Conservation (phyloP, 1,284 basidiomycete species). For the Bjerkandera adusta region DNA sequence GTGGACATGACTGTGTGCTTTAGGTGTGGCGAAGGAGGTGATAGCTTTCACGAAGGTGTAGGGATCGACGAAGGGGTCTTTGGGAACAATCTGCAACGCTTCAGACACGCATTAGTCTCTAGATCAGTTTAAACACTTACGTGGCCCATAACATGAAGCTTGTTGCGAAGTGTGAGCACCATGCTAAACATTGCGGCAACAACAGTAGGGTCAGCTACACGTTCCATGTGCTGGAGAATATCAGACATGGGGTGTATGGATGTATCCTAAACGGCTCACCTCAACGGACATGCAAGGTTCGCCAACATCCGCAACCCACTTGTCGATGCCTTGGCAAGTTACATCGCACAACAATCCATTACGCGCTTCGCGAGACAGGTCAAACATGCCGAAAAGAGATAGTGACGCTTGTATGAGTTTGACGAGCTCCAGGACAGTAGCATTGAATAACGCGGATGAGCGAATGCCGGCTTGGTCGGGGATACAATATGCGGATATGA, state of each 20-base stretch:
- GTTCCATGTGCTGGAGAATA: constrained; percentile 57
- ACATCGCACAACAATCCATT: constrained; percentile 74
- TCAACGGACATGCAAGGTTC: constrained; percentile 59
- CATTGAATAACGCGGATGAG: constrained; percentile 41
- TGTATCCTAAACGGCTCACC: constrained; percentile 35
- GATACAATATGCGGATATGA: constrained; percentile 66
- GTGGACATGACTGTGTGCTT: constrained; percentile 21
- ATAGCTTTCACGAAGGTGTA: constrained; percentile 41
- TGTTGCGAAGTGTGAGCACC: constrained; percentile 64
- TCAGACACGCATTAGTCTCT: not conserved
- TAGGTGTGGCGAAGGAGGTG: constrained; percentile 22
- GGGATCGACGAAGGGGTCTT: constrained; percentile 76
- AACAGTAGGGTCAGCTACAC: constrained; percentile 67
- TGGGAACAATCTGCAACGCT: constrained; percentile 47
- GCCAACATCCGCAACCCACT: constrained; percentile 66
- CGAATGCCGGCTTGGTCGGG: constrained; percentile 37
- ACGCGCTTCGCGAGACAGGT: constrained; percentile 37
- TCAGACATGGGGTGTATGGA: not conserved
- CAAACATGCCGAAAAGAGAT: constrained; percentile 66
- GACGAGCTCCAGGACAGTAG: constrained; percentile 71
- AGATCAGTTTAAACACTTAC: constrained; percentile 26
- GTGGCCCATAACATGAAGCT: constrained; percentile 52
- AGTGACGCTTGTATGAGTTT: constrained; percentile 69
- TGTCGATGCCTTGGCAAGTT: constrained; percentile 65
- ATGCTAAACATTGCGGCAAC: constrained; percentile 69